Evolutionary conservation across 768 basidiomycete species (phyloP).

Genomic region (Phylloporus sp.): DNA sequence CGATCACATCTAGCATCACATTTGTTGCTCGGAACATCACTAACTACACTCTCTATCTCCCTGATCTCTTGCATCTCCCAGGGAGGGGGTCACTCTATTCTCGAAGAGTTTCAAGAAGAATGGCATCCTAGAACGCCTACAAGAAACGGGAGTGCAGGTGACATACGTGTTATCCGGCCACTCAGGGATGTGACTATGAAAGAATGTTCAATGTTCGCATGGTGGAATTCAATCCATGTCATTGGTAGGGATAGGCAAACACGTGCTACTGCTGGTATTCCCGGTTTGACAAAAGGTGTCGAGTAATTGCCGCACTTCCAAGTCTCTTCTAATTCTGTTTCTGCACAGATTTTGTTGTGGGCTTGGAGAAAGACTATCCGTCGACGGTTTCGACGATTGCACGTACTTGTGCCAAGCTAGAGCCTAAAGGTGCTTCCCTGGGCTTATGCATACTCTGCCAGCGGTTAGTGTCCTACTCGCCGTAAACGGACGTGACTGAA

Average conservation of each 20-base stretch:
- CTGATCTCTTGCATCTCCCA: slow-evolving; percentile 71
- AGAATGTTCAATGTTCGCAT: slow-evolving; percentile 72
- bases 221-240: slow-evolving; percentile 60
- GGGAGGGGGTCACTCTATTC: slow-evolving; percentile 68
- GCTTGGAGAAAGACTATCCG: slow-evolving; percentile 77
- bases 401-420: slow-evolving; percentile 73
- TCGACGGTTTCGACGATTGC: slow-evolving; percentile 83
- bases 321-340: neutral
- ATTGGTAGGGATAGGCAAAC: slow-evolving; percentile 44
- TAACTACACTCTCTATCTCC: slow-evolving; percentile 73
- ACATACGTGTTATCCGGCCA: slow-evolving; percentile 57
- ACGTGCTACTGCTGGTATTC: slow-evolving; percentile 55
- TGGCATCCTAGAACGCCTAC: slow-evolving; percentile 41
- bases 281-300: slow-evolving; percentile 62
- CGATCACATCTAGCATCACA: slow-evolving; percentile 59
- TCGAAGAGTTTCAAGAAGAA: slow-evolving; percentile 66
- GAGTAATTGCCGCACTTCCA: neutral
- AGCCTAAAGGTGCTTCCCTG: slow-evolving; percentile 52
- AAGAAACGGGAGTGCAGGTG: neutral
- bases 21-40: slow-evolving; percentile 69
- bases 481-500: neutral
- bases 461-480: slow-evolving; percentile 38
- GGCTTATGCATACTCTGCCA: slow-evolving; percentile 59
- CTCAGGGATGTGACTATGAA: slow-evolving; percentile 72
- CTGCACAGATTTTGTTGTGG: slow-evolving; percentile 66